Conservation (phyloP, 2,329 filamentous ascomycete species). For the Sporothrix inflata region DNA sequence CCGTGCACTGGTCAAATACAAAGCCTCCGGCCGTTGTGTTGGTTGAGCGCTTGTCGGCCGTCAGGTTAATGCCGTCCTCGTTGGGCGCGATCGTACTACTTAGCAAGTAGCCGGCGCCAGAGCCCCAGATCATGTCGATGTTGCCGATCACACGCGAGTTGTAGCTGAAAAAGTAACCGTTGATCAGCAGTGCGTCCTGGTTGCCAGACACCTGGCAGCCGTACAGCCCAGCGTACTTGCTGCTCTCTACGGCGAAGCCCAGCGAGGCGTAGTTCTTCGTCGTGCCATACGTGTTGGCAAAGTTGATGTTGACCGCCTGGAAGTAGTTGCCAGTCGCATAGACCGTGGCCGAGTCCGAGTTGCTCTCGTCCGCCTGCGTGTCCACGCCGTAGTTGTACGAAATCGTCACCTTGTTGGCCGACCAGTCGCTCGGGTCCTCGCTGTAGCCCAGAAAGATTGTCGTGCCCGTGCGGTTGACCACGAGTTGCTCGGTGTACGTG, state of each 20-base stretch:
- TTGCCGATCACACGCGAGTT: slow-evolving; percentile 42
- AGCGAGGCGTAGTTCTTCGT: slow-evolving; percentile 53
- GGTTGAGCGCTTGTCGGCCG: slow-evolving; percentile 39
- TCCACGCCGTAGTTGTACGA: slow-evolving; percentile 46
- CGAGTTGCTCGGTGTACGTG: slow-evolving; percentile 64
- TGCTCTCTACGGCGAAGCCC: slow-evolving; percentile 47
- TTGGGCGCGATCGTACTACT: slow-evolving; percentile 45
- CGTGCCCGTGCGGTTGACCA: slow-evolving; percentile 47
- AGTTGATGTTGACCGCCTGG: slow-evolving; percentile 65
- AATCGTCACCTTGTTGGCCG: slow-evolving; percentile 62
- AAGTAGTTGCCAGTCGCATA: slow-evolving; percentile 53
- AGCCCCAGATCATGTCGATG: slow-evolving; percentile 43
- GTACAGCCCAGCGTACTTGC: slow-evolving; percentile 48
- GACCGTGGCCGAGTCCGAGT: slow-evolving; percentile 56
- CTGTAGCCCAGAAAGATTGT: slow-evolving; percentile 62
- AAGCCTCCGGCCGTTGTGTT: slow-evolving; percentile 47
- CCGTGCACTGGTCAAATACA: slow-evolving; percentile 51
- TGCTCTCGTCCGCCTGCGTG: slow-evolving; percentile 40
- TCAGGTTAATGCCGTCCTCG: slow-evolving; percentile 26
- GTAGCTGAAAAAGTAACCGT: slow-evolving; percentile 22
- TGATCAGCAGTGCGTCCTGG: slow-evolving; percentile 52
- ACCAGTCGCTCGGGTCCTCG: slow-evolving; percentile 53
- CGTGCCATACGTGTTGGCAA: slow-evolving; percentile 51
- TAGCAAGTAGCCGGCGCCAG: slow-evolving; percentile 50
- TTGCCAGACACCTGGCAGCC: slow-evolving; percentile 51